Percentiles rank a stretch among this genome's conserved stretches.
phyloP scores from a whole-genome alignment of 306 rosid genomes.

The Gillenia trifoliata region DNA sequence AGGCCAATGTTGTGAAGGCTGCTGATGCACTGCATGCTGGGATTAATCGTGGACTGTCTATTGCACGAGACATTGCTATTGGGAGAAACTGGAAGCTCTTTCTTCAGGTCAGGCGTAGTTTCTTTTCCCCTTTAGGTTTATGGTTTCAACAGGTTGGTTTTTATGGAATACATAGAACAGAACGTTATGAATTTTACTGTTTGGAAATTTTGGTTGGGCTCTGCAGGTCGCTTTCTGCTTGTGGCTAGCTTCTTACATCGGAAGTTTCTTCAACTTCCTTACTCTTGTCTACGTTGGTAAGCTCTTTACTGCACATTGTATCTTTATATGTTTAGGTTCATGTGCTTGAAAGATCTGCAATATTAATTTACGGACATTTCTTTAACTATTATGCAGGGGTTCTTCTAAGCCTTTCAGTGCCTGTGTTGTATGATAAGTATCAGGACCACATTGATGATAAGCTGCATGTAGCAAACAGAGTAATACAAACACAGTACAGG shows the following conservation, averaged over 20 bases:
- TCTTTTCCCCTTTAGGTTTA: not conserved
- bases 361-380: not conserved
- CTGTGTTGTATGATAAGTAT: conserved; percentile 79
- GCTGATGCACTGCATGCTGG: conserved; percentile 60
- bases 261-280: conserved; percentile 68
- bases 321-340: not conserved
- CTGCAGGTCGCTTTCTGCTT: conserved; percentile 64
- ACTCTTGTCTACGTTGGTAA: conserved; percentile 68
- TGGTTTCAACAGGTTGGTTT: conserved; percentile 2
- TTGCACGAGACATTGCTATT: conserved; percentile 78
- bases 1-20: conserved; percentile 47
- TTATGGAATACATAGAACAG: not conserved
- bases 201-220: conserved; percentile 3
- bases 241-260: conserved; percentile 58
- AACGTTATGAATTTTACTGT: not conserved
- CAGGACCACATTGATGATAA: conserved; percentile 65
- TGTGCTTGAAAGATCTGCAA: not conserved
- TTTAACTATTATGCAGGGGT: conserved; percentile 46
- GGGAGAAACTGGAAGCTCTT: conserved; percentile 64
- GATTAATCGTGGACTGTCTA: conserved; percentile 54
- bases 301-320: conserved; percentile 19
- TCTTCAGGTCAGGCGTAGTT: conserved; percentile 45
- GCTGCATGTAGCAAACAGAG: conserved; percentile 40
- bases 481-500: conserved; percentile 43
- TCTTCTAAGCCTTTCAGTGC: conserved; percentile 77